Evolutionary conservation across 257 asterid species (phyloP), one percentile per base, ranked within the genome.

Genomic region (Asclepias syriaca): DNA sequence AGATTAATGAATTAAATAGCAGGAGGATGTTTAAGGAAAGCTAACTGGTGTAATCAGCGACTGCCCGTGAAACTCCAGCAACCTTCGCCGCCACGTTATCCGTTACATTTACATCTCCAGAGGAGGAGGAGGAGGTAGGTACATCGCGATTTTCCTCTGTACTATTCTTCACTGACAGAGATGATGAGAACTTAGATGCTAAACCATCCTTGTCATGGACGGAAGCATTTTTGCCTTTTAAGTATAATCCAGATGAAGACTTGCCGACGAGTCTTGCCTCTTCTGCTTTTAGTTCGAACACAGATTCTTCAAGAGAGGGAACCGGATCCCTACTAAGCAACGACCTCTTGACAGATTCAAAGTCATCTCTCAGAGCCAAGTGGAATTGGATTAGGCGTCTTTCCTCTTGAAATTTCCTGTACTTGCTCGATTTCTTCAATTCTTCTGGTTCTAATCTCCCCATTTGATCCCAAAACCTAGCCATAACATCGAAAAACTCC

Each of bases 61-160:
- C 43, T 21, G 40, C 43, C 58, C 22, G 46, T 22, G 71, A 67
- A 67, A 51, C 59, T 16, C 71, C 71, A 12, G 59, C 71, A 67
- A 66, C 22, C 54, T 66, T 66, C 0, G 71, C 71, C 40, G 22
- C 55, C 32, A 29, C 1, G 27, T 65, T 65, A 2, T 54, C 70
- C 0, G 21, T 10, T 10, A 66, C 37, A 34, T 34, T 12, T 40
- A 40, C 46, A 22, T 56, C 59, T 16, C 43, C 58, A 22, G 22
- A 49, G 56, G 53, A 48, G 15, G 51, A 46, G 11, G 34, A 2
- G 9, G 61, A 29, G 48, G 22, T 15, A 8, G 46, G 46, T 24
- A 46, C 71, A 21, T 22, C 37, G 4, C 37, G 22, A 13, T 21
- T 67, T 15, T 45, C 71, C 49, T n/a, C 11, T 24, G 40, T 9